Conservation (phyloP, 805 yeast species). For the Saccharomycopsis guyanensis region DNA sequence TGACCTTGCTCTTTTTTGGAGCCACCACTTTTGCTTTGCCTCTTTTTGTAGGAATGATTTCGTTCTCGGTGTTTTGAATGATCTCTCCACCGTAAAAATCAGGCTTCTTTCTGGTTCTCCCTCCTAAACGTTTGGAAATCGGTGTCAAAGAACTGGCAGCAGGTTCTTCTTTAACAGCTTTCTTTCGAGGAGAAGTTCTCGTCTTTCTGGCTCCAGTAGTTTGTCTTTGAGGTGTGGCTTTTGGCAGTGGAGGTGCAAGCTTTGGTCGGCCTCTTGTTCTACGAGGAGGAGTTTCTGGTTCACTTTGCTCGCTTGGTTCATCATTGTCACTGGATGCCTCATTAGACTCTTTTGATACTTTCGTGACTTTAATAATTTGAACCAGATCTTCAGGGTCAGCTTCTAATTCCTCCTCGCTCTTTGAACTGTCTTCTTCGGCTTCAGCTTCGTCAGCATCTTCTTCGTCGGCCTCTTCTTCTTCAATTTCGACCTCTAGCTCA, state of each 20-base stretch:
- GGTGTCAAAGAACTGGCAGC: neutral
- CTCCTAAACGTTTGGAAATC: neutral
- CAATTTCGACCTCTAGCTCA: neutral
- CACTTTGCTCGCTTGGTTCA: conserved; percentile 5
- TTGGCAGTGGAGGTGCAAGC: no score
- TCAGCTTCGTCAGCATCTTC: neutral
- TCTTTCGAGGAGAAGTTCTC: neutral
- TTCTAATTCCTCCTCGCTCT: neutral
- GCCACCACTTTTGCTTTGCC: neutral
- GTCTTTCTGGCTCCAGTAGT: no score
- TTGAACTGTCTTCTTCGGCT: neutral
- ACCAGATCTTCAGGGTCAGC: neutral
- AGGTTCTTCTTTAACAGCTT: neutral
- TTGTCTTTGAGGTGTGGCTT: no score
- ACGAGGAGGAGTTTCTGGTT: conserved; percentile 27
- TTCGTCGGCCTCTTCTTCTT: neutral
- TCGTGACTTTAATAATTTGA: no score
- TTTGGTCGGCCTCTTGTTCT: conserved; percentile 28
- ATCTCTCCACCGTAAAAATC: neutral
- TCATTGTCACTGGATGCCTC: neutral
- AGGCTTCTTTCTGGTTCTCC: neutral
- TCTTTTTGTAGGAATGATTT: neutral
- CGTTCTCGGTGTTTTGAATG: neutral
- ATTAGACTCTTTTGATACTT: neutral
- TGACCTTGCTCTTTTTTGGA: conserved; percentile 23